A percentile compares a stretch with the other conserved stretches of the same genome.
These are phyloP conservation scores for Clitopilus hobsonii DNA, from an alignment of 768 basidiomycete genomes.

Conservation along the genomic window DNA sequence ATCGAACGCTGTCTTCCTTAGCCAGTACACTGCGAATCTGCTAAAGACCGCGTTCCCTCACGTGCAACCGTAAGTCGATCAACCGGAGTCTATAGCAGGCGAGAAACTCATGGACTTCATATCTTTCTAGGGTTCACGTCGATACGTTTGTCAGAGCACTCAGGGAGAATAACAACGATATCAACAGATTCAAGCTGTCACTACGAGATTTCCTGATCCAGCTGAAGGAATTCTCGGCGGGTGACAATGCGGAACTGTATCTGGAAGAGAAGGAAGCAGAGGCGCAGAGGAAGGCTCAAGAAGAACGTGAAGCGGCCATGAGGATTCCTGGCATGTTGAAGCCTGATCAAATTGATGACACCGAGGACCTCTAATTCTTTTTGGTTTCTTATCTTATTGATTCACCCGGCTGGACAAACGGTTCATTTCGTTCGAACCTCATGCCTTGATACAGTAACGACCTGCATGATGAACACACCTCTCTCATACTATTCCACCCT, in stretches of 20 bases:
- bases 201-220: constrained; percentile 97
- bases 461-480: constrained; percentile 10
- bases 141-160: constrained; percentile 64
- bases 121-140: constrained; percentile 55
- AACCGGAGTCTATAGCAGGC: constrained; percentile 9
- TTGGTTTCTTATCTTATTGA: constrained; percentile 6
- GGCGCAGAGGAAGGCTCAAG: constrained; percentile 67
- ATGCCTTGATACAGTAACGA: not conserved
- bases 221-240: constrained; percentile 90
- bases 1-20: constrained; percentile 75
- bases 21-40: constrained; percentile 82
- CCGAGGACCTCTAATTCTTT: constrained; percentile 68
- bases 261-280: constrained; percentile 94
- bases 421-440: constrained; percentile 7
- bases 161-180: constrained; percentile 70
- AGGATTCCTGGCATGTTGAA: constrained; percentile 98
- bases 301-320: constrained; percentile 85
- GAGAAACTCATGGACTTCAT: constrained; percentile 3
- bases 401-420: not conserved
- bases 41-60: constrained; percentile 90
- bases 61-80: constrained; percentile 65
- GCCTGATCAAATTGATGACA: constrained; percentile 91
- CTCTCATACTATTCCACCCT: constrained; percentile 22
- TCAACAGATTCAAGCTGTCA: constrained; percentile 88
- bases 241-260: constrained; percentile 88